Base-by-base conservation (phyloP, 805 yeast genomes). In the Candida golubevii region DNA sequence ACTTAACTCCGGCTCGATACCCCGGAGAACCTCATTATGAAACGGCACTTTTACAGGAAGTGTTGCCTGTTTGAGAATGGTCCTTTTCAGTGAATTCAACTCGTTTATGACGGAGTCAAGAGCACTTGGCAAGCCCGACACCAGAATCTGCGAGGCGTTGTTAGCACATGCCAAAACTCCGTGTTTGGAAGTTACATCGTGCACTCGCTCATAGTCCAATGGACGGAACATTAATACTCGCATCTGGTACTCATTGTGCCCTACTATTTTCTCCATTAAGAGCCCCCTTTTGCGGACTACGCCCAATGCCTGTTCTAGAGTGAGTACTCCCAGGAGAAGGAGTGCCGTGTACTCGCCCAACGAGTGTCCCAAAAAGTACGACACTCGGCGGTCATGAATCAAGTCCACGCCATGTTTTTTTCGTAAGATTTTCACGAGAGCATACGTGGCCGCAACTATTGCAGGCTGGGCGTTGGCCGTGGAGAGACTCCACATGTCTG, bases 391-490 rank as follows among this genome's bases (percentile, higher is more conserved):
- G 47, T 26, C 58, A 27, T 9, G 50, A 39, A 55, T 62, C 23
- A 54, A 37, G 33, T 50, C 49, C 18, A 54, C 31, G 26, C 51
- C 54, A 36, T 46, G 38, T 8, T 32, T 32, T 9, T 36, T 32
- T 11, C 27, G 12, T n/a, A 54, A 31, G 1, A 54, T 35, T 27
- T 45, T 36, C 11, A 35, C 26, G 10, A 47, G 14, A 28, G 48
- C 44, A 37, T 41, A 49, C 4, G 77, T 66, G 4, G 77, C 59
- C 2, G 74, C 63, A 28, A 78, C 58, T 9, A 78, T 71, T 23
- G 80, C 73, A 4, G 82, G 82, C 62, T 78, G 83, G 18, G 81
- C 80, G 52, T 72, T 64, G 35, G 56, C 44, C 13, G 58, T 53
- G 33, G 50, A 41, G n/a, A 43, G 41, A 38, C 46, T 42, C 56